Evolutionary conservation across 2,329 filamentous ascomycete species (phyloP).

Genomic region (Pseudogymnoascus sp.): DNA sequence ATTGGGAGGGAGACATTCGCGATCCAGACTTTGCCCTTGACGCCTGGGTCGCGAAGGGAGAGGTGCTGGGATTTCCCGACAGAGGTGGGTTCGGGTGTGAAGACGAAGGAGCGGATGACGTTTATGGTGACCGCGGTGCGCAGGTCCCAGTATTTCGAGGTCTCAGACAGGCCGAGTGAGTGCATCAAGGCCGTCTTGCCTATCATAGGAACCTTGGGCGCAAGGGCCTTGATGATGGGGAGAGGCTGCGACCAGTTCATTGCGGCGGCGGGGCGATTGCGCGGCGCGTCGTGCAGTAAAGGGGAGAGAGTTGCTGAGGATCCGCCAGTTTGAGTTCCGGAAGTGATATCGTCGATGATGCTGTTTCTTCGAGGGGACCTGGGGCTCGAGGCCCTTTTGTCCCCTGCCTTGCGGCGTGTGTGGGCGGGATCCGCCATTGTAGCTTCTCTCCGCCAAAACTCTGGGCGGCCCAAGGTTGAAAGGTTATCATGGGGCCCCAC

Average conservation of each 20-base stretch:
- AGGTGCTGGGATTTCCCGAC: conserved; percentile 55
- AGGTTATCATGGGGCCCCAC: not conserved
- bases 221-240: conserved; percentile 19
- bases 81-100: conserved; percentile 23
- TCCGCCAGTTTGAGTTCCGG: not conserved
- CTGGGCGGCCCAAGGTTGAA: not conserved
- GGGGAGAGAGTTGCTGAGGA: not conserved
- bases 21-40: conserved; percentile 79
- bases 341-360: not conserved
- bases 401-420: not conserved
- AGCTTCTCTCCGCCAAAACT: not conserved
- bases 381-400: not conserved
- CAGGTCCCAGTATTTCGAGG: conserved; percentile 69
- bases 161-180: conserved; percentile 57
- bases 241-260: conserved; percentile 14
- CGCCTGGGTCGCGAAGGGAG: conserved; percentile 52
- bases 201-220: conserved; percentile 53
- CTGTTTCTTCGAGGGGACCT: not conserved
- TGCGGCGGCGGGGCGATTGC: not conserved
- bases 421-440: not conserved
- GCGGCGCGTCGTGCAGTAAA: not conserved
- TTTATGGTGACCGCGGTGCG: conserved; percentile 64
- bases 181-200: conserved; percentile 55
- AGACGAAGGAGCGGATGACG: conserved; percentile 59
- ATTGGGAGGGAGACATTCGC: conserved; percentile 56